These are phyloP conservation scores for Mycogone perniciosa DNA, from an alignment of 2,329 filamentous ascomycete species.

Conservation along the genomic window DNA sequence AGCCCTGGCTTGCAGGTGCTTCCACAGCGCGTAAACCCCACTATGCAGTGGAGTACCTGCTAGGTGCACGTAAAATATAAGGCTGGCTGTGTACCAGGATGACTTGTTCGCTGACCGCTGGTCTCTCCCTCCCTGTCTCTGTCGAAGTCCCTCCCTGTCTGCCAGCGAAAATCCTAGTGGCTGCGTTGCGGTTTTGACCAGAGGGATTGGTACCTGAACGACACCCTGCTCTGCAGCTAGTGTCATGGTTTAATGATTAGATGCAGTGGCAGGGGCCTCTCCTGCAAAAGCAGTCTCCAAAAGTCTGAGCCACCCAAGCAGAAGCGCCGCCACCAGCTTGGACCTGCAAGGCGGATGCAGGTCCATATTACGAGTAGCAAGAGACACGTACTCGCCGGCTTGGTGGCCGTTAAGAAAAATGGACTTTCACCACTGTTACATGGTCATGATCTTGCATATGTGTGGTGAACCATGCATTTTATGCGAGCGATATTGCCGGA, in stretches of 20 bases:
- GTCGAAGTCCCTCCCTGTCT: background rate
- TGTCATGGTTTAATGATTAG: background rate
- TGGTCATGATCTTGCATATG: background rate
- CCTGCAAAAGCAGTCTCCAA: background rate
- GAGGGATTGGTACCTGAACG: background rate
- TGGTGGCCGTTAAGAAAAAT: background rate
- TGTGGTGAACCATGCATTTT: background rate
- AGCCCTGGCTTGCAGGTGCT: too few relatives aligned
- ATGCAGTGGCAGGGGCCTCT: background rate
- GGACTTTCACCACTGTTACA: too few relatives aligned
- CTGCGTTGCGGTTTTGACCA: background rate
- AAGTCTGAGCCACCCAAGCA: background rate
- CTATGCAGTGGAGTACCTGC: too few relatives aligned
- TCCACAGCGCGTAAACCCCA: too few relatives aligned
- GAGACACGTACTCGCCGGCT: too few relatives aligned
- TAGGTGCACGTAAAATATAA: background rate
- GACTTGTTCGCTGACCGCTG: background rate
- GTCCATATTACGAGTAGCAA: background rate
- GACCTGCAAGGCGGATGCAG: background rate
- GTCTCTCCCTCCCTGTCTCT: background rate
- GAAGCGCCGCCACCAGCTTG: background rate
- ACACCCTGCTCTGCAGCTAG: background rate
- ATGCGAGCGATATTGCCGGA: too few relatives aligned
- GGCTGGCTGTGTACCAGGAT: background rate
- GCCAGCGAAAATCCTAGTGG: background rate